Conservation (phyloP, 129 eudicot species). For the Centrapalus pauciflorus region DNA sequence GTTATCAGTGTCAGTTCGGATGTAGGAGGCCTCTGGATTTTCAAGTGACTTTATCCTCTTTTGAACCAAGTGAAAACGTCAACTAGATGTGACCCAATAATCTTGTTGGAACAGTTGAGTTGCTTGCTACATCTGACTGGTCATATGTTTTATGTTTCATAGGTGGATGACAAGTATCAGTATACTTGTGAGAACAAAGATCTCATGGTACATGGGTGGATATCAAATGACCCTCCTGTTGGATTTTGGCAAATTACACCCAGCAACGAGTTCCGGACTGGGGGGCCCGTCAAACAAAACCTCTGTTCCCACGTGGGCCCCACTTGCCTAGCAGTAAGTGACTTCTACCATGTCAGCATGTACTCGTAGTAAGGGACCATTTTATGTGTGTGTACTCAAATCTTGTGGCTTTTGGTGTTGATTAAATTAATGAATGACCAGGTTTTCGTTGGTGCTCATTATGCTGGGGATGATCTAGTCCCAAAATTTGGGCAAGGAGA, state of each 20-base stretch:
- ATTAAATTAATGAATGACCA: slow-evolving; percentile 15
- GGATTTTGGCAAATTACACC: slow-evolving; percentile 84
- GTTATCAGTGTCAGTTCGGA: background rate
- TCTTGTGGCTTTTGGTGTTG: background rate
- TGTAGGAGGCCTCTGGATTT: background rate
- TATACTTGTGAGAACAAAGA: slow-evolving; percentile 62
- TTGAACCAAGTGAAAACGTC: slow-evolving; percentile 1
- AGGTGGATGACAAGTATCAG: slow-evolving; percentile 89
- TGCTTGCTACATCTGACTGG: no score
- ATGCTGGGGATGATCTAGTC: slow-evolving; percentile 48
- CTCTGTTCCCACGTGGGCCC: slow-evolving; percentile 78
- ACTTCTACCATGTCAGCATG: background rate
- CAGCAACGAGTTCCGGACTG: slow-evolving; percentile 63
- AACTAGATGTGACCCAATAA: background rate
- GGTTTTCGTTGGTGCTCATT: slow-evolving; percentile 57
- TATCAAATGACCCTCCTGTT: slow-evolving; percentile 45
- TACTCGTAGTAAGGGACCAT: background rate
- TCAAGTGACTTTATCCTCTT: background rate
- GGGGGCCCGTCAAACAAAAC: slow-evolving; percentile 79
- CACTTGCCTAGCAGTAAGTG: slow-evolving; percentile 58
- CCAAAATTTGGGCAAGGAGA: slow-evolving; percentile 45
- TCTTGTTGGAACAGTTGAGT: slow-evolving; percentile 1
- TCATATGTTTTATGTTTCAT: background rate
- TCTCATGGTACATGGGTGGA: slow-evolving; percentile 66
- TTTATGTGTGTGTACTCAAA: background rate